A percentile compares a stretch with the other conserved stretches of the same genome.
These are phyloP conservation scores for Aspergillus thermomutatus DNA, from an alignment of 2,329 filamentous ascomycete genomes.

Conservation along the genomic window DNA sequence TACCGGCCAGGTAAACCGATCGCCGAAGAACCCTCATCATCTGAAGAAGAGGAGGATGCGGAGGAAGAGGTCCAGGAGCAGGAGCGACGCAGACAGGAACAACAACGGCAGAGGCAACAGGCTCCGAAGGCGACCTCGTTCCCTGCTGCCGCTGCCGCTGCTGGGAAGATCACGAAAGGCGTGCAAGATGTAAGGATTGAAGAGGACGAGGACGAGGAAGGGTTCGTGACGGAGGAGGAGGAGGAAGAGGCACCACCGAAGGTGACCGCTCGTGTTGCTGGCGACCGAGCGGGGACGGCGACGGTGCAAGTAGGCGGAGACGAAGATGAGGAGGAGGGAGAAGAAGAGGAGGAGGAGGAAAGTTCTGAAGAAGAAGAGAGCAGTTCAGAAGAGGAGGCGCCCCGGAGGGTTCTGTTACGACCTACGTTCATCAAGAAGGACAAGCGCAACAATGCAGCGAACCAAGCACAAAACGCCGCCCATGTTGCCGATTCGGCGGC, in stretches of 20 bases:
- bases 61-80: slow-evolving; percentile 55
- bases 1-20: slow-evolving; percentile 80
- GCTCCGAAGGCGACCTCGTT: slow-evolving; percentile 42
- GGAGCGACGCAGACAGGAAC: slow-evolving; percentile 35
- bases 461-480: slow-evolving; percentile 18
- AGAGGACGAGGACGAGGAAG: slow-evolving; percentile 50
- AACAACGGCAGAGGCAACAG: slow-evolving; percentile 42
- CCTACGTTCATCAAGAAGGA: slow-evolving; percentile 66
- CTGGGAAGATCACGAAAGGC: slow-evolving; percentile 30
- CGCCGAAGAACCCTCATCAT: slow-evolving; percentile 46
- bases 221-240: slow-evolving; percentile 59
- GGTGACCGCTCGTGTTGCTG: slow-evolving; percentile 13
- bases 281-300: slow-evolving; percentile 12
- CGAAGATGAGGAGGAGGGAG: slow-evolving; percentile 4
- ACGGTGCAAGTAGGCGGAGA: slow-evolving; percentile 10
- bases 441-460: slow-evolving; percentile 47
- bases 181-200: slow-evolving; percentile 36
- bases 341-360: slow-evolving; percentile 38
- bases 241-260: slow-evolving; percentile 30
- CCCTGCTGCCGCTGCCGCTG: slow-evolving; percentile 29
- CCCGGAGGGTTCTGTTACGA: slow-evolving; percentile 56
- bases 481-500: slow-evolving; percentile 33
- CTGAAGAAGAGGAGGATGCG: slow-evolving; percentile 51
- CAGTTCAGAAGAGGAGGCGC: slow-evolving; percentile 56
- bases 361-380: slow-evolving; percentile 45